Base-by-base conservation (phyloP, 2,329 filamentous ascomycete species). In the Ceratocystis harringtonii region DNA sequence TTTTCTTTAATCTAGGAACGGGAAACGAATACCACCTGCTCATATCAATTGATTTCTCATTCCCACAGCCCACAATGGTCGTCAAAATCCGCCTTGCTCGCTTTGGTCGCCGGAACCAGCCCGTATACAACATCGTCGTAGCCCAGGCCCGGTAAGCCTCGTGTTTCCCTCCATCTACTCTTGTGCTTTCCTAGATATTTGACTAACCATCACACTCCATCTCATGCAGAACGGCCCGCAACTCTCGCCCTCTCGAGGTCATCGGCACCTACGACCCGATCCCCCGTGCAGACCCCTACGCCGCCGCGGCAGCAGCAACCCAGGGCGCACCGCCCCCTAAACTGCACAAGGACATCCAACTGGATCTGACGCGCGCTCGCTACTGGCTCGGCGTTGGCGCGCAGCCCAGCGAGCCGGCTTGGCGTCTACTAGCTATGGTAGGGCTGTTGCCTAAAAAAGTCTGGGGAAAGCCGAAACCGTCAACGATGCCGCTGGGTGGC, bases 361-460 rank as follows among this genome's bases (percentile, higher is more conserved):
- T 99, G 15, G 94, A 99, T 75, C 78, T 83, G 6, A 79, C 84
- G 69, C 81, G 94, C 68, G 89, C 92, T 66, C 87, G 88, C 75
- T 99, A 99, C 78, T 99, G 94, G 94, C 81, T 99, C 44, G 94
- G 94, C 74, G 92, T 97, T 2, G 94, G 94, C 0, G 94, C 94
- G 65, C 94, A 99, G 77, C 94, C 94, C 8, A 92, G 88, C 68
- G 90, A 96, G 70, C 86, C 89, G 2, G 89, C 88, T 44, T 96
- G 92, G 92, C 82, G 90, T 73, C 75, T 97, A 71, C 78, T 99
- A 70, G 83, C 83, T 65, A 87, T 96, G 89, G 90, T 92, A 66
- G 70, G 76, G 30, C 44, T 65, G 19, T 22, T 67, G 32, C 66
- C 66, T 5, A 65, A 67, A 43, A 67, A 67, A 52, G 36, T 65